phyloP scores from a whole-genome alignment of 169 alveolate species.

The Plasmodium fragile region DNA sequence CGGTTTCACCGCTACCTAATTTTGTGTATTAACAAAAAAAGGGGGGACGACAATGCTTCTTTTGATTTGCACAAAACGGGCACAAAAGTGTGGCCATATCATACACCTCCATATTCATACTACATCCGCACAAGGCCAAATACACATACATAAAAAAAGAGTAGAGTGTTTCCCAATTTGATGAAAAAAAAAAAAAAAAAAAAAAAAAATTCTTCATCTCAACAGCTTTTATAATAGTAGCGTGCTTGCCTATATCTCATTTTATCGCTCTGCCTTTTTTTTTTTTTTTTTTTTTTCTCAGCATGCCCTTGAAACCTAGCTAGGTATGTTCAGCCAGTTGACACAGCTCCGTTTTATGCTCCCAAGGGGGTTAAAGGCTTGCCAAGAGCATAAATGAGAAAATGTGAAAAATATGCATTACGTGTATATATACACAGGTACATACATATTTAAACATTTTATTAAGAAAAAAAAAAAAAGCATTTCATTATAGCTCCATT shows the following conservation, averaged over 20 bases:
- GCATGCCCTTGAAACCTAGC: not conserved
- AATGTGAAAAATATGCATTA: not conserved
- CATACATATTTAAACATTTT: slow-evolving; percentile 10
- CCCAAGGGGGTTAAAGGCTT: not conserved
- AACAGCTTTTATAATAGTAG: not conserved
- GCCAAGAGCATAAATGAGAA: not conserved
- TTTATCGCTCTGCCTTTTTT: not conserved
- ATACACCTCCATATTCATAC: not conserved
- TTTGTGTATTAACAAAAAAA: not conserved
- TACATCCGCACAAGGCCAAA: not conserved
- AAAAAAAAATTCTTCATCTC: not conserved
- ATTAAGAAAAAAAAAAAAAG: not conserved
- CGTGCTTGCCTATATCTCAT: not conserved
- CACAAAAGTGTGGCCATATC: not conserved
- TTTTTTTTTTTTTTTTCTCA: not conserved
- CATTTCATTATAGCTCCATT: not conserved
- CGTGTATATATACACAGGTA: not conserved
- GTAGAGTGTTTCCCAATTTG: not conserved
- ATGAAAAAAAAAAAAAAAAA: too few species aligned
- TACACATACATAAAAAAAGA: not conserved
- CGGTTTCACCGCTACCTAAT: not conserved
- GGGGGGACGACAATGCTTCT: not conserved
- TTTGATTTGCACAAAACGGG: not conserved
- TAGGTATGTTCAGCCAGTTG: not conserved
- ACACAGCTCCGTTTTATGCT: not conserved